Conservation (phyloP, 345 rosid species). For the Camelina hispida region DNA sequence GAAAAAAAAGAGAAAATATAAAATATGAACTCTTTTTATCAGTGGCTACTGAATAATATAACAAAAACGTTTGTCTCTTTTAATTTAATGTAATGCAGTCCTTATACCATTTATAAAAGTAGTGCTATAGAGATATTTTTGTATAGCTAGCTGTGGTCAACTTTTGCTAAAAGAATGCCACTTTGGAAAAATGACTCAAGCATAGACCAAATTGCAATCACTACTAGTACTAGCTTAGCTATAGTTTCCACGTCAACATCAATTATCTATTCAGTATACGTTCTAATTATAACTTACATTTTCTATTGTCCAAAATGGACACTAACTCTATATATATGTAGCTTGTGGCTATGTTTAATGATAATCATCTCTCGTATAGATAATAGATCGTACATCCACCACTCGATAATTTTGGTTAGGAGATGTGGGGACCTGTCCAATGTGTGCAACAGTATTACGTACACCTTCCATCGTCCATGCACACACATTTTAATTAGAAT, state of each 20-base stretch:
- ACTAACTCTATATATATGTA: constrained; percentile 1
- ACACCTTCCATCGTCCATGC: constrained; percentile 45
- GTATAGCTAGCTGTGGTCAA: constrained; percentile 30
- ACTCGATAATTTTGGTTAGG: constrained; percentile 5
- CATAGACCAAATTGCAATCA: constrained; percentile 35
- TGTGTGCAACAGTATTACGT: constrained; percentile 40
- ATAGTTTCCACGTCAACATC: constrained; percentile 37
- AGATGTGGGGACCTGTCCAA: constrained; percentile 19
- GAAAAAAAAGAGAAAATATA: background rate
- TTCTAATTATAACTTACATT: background rate
- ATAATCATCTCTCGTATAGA: constrained; percentile 1
- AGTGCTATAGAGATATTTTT: background rate
- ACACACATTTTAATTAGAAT: background rate
- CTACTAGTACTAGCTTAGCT: background rate
- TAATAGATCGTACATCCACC: background rate
- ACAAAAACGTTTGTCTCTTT: constrained; percentile 16
- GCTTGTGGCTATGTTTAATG: constrained; percentile 28
- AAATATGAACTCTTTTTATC: background rate
- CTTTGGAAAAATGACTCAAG: constrained; percentile 34
- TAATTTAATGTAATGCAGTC: background rate
- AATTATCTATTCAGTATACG: constrained; percentile 22
- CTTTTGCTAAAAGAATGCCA: constrained; percentile 36
- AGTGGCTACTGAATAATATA: constrained; percentile 3
- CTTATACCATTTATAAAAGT: background rate
- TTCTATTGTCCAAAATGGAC: constrained; percentile 11